Conservation (phyloP, 495 filamentous ascomycete genomes). For the Penicillium odoratum region DNA sequence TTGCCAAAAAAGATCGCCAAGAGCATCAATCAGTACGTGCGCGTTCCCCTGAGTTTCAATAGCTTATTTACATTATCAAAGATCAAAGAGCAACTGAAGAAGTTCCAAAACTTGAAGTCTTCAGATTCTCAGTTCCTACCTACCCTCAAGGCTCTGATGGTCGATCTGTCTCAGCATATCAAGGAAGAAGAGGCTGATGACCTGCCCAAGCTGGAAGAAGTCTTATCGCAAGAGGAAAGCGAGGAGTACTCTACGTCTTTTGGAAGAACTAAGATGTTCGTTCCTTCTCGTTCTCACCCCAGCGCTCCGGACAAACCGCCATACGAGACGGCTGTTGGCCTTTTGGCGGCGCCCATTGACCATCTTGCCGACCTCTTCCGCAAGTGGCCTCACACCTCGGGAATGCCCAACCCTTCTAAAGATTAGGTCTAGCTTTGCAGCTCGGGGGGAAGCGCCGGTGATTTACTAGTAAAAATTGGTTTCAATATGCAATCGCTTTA, state of each 20-base stretch:
- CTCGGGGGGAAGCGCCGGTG: no score
- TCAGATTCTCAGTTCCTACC: conserved; percentile 49
- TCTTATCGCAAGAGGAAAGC: conserved; percentile 36
- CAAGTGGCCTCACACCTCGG: conserved; percentile 29
- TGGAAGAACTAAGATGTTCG: conserved; percentile 60
- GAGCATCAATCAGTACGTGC: conserved; percentile 55
- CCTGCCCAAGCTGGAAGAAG: conserved; percentile 53
- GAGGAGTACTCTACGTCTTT: conserved; percentile 51
- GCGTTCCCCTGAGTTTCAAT: no score
- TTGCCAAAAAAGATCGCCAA: conserved; percentile 60
- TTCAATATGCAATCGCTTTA: no score
- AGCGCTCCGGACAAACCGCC: conserved; percentile 38
- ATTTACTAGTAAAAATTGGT: no score
- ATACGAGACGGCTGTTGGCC: conserved; percentile 32
- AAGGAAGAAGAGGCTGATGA: conserved; percentile 60
- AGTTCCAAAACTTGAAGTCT: conserved; percentile 57
- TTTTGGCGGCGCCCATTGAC: conserved; percentile 37
- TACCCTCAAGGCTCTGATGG: conserved; percentile 54
- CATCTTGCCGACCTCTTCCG: conserved; percentile 36
- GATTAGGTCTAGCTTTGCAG: no score
- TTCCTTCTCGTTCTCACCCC: conserved; percentile 58
- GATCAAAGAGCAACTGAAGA: conserved; percentile 63
- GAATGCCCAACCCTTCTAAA: conserved; percentile 25
- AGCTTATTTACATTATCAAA: no score
- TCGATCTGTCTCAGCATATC: conserved; percentile 56